phyloP scores from a whole-genome alignment of 805 yeast species.

The Soucietia sequanensis region DNA sequence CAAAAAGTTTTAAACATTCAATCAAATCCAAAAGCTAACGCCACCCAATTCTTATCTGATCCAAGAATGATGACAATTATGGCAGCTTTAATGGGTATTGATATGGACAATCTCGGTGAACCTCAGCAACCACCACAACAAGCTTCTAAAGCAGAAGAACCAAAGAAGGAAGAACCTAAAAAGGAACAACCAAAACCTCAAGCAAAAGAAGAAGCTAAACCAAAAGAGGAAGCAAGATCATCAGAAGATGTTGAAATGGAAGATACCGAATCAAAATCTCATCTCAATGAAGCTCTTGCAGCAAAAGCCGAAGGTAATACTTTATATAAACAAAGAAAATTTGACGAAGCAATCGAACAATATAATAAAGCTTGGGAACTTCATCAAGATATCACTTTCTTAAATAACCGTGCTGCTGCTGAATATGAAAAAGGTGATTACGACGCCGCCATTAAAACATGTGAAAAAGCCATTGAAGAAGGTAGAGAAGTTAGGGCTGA shows the following conservation, averaged over 20 bases:
- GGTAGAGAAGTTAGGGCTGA: slow-evolving; percentile 91
- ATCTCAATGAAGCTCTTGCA: slow-evolving; percentile 49
- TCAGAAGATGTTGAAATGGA: slow-evolving; percentile 38
- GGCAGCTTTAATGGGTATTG: slow-evolving; percentile 84
- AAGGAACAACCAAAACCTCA: slow-evolving; percentile 9
- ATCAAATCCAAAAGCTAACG: slow-evolving; percentile 71
- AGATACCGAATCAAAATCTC: slow-evolving; percentile 37
- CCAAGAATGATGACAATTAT: slow-evolving; percentile 86
- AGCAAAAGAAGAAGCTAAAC: slow-evolving; percentile 20
- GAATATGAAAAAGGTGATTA: slow-evolving; percentile 94
- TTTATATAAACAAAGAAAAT: slow-evolving; percentile 80
- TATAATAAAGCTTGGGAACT: slow-evolving; percentile 86
- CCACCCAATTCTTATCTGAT: slow-evolving; percentile 70
- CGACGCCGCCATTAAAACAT: slow-evolving; percentile 79
- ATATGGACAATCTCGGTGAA: slow-evolving; percentile 46
- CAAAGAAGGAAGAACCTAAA: slow-evolving; percentile 5
- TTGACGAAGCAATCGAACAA: slow-evolving; percentile 87
- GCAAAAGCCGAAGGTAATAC: slow-evolving; percentile 84
- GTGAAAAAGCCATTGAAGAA: slow-evolving; percentile 79
- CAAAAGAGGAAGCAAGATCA: slow-evolving; percentile 9
- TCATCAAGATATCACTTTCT: slow-evolving; percentile 81
- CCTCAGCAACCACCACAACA: slow-evolving; percentile 8
- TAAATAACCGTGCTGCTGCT: slow-evolving; percentile 97
- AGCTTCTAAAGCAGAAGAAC: slow-evolving; percentile 9
- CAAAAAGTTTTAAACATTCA: slow-evolving; percentile 61